Percentiles rank a stretch among this genome's conserved stretches.
phyloP scores from a whole-genome alignment of 495 filamentous ascomycete genomes.

The Aspergillus steynii region DNA sequence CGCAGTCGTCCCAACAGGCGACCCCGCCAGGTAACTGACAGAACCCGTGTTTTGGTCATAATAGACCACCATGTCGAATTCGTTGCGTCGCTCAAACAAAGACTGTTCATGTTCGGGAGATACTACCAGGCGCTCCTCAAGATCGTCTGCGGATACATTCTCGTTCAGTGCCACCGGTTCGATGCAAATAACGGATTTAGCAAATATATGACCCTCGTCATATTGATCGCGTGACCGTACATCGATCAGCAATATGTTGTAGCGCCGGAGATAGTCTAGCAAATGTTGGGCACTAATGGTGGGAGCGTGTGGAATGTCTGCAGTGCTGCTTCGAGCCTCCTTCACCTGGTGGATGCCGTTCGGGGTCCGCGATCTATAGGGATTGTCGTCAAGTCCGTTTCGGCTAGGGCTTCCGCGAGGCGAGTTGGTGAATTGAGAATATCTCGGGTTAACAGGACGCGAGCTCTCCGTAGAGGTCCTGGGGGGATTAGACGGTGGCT shows the following conservation, averaged over 20 bases:
- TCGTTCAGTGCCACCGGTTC: conserved; percentile 77
- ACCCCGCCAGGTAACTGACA: conserved; percentile 49
- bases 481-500: conserved; percentile 50
- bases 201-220: conserved; percentile 84
- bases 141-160: conserved; percentile 81
- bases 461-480: conserved; percentile 45
- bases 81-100: conserved; percentile 72
- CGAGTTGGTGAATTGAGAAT: conserved; percentile 41
- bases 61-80: conserved; percentile 85
- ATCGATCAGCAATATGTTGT: conserved; percentile 78
- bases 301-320: conserved; percentile 59
- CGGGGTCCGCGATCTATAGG: conserved; percentile 47
- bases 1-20: conserved; percentile 49
- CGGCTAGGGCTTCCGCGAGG: conserved; percentile 40
- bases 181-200: conserved; percentile 79
- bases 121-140: conserved; percentile 79
- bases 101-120: conserved; percentile 72
- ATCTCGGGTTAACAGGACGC: conserved; percentile 36
- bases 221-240: conserved; percentile 79
- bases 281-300: conserved; percentile 67
- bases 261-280: conserved; percentile 60
- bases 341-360: conserved; percentile 37
- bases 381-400: conserved; percentile 37
- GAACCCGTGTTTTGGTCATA: conserved; percentile 74
- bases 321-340: conserved; percentile 39